These are phyloP conservation scores for Medicago ruthenica DNA, from an alignment of 306 rosid genomes.

Conservation along the genomic window DNA sequence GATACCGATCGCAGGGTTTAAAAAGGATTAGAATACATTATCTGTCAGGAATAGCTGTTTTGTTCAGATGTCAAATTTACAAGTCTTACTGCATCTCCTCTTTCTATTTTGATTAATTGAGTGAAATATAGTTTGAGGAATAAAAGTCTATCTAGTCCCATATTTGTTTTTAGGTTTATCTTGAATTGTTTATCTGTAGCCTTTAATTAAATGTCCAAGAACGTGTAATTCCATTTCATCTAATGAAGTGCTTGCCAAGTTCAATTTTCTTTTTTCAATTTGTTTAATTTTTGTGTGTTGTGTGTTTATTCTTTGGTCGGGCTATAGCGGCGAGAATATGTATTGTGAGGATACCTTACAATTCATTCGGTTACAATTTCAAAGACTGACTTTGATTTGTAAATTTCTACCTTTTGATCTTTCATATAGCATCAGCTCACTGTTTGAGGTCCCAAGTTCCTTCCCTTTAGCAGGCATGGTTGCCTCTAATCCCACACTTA, in stretches of 20 bases:
- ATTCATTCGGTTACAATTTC: not conserved
- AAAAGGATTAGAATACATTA: constrained; percentile 52
- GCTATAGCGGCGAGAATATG: too few relatives aligned
- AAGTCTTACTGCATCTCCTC: constrained; percentile 2
- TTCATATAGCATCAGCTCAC: not conserved
- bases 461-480: not conserved
- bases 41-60: constrained; percentile 25
- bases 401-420: not conserved
- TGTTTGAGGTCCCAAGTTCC: not conserved
- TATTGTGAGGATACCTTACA: not conserved
- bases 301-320: too few relatives aligned
- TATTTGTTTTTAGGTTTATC: constrained; percentile 37
- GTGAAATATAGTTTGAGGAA: constrained; percentile 39
- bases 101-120: constrained; percentile 24
- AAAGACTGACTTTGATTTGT: not conserved
- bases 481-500: not conserved
- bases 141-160: constrained; percentile 28
- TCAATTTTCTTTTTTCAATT: constrained; percentile 7
- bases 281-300: not conserved
- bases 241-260: constrained; percentile 26
- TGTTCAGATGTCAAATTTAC: constrained; percentile 36
- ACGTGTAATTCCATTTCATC: constrained; percentile 39
- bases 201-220: constrained; percentile 39
- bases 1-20: constrained; percentile 61
- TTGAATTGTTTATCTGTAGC: constrained; percentile 30